These are phyloP conservation scores for Lecanoromycetidae sp. DNA, from an alignment of 2,329 filamentous ascomycete species.

Conservation along the genomic window DNA sequence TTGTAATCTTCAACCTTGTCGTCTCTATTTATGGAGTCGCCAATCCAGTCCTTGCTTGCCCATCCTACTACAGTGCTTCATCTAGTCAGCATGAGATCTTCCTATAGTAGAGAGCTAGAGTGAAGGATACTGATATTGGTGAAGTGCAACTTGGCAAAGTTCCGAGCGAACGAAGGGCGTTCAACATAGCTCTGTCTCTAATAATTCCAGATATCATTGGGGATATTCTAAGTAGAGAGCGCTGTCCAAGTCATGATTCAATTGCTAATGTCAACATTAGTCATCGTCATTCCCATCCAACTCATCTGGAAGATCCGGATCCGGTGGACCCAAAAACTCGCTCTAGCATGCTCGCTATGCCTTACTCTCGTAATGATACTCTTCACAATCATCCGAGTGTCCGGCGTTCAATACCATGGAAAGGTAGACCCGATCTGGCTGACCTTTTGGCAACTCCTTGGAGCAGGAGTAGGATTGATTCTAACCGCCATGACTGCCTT, in stretches of 20 bases:
- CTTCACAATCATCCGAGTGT: background rate
- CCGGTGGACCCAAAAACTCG: constrained; percentile 10
- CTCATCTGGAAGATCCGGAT: constrained; percentile 14
- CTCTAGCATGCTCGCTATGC: constrained; percentile 6
- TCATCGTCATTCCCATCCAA: constrained; percentile 11
- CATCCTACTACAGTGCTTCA: constrained; percentile 1
- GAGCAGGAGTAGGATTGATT: constrained; percentile 2
- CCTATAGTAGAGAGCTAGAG: background rate
- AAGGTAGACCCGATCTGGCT: constrained; percentile 8
- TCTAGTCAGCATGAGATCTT: constrained; percentile 5
- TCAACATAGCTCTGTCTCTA: constrained; percentile 4
- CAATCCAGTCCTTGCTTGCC: constrained; percentile 6
- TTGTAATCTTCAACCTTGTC: constrained; percentile 5
- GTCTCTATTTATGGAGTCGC: constrained; percentile 6
- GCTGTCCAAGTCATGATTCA: background rate
- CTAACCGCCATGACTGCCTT: constrained; percentile 10
- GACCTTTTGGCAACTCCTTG: constrained; percentile 4
- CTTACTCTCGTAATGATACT: constrained; percentile 6
- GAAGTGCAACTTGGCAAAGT: background rate
- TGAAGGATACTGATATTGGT: background rate
- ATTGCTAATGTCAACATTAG: background rate
- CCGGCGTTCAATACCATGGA: background rate
- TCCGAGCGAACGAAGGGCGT: background rate
- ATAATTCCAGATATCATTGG: constrained; percentile 12
- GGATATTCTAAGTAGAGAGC: constrained; percentile 12